These are phyloP conservation scores for Misopates orontium DNA, from an alignment of 257 asterid genomes.

Conservation along the genomic window DNA sequence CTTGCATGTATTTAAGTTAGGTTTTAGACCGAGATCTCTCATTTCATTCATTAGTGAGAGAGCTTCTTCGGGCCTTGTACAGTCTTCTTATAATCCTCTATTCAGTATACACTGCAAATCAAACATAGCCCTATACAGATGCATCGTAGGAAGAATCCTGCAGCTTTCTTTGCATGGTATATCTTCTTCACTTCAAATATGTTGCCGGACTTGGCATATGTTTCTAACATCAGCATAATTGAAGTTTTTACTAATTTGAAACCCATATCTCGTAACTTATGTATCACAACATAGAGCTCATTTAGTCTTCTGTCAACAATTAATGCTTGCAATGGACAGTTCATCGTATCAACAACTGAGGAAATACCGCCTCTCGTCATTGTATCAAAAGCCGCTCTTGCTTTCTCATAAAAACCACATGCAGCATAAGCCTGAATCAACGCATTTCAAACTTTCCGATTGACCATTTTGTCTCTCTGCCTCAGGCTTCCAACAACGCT, in stretches of 20 bases:
- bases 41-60: constrained; percentile 61
- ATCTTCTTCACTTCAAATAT: constrained; percentile 85
- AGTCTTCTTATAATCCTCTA: constrained; percentile 86
- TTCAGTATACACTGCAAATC: constrained; percentile 63
- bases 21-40: constrained; percentile 56
- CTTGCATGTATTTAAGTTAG: constrained; percentile 71
- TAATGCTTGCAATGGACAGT: constrained; percentile 77
- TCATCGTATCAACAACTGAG: constrained; percentile 82
- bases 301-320: constrained; percentile 71
- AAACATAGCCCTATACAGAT: constrained; percentile 85
- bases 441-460: constrained; percentile 79
- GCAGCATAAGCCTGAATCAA: constrained; percentile 77
- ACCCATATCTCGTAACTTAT: constrained; percentile 96
- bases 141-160: constrained; percentile 96
- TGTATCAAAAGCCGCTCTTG: constrained; percentile 86
- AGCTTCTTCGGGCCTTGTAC: constrained; percentile 78
- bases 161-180: constrained; percentile 86
- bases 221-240: constrained; percentile 85
- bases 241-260: constrained; percentile 87
- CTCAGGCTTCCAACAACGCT: constrained; percentile 60
- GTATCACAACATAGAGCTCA: constrained; percentile 87
- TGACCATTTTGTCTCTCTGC: constrained; percentile 48
- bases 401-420: constrained; percentile 87
- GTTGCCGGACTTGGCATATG: constrained; percentile 79
- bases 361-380: constrained; percentile 96